Conservation (phyloP, 345 rosid genomes). For the Eucalyptus regnans region DNA sequence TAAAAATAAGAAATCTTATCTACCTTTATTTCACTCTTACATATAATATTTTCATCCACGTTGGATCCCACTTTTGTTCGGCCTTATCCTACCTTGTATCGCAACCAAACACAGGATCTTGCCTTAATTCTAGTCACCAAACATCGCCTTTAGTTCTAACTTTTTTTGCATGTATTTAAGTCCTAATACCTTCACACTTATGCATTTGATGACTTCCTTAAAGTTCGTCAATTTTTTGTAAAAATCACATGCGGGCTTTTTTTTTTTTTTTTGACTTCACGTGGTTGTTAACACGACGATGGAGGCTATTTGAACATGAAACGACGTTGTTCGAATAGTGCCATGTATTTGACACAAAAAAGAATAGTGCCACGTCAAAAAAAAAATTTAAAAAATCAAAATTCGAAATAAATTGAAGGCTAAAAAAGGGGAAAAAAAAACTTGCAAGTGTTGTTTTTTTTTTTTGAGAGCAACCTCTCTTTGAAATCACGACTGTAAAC, state of each 20-base stretch:
- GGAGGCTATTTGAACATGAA: not conserved
- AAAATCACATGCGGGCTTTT: not conserved
- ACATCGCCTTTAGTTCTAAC: not conserved
- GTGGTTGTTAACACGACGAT: not conserved
- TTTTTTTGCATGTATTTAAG: not conserved
- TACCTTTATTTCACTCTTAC: not conserved
- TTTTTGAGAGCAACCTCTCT: not conserved
- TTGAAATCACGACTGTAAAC: rapidly evolving
- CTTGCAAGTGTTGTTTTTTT: not conserved
- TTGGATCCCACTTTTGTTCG: rapidly evolving
- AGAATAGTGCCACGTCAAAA: not conserved
- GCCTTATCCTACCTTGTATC: not conserved
- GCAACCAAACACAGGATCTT: not conserved
- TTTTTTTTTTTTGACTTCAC: not conserved
- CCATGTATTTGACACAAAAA: not conserved
- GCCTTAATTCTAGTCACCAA: not conserved
- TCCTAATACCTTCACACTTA: not conserved
- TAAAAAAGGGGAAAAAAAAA: no score
- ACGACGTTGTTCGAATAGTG: not conserved
- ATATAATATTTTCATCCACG: not conserved
- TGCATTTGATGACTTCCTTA: not conserved
- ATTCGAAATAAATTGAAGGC: rapidly evolving
- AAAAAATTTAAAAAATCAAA: not conserved
- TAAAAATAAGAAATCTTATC: not conserved
- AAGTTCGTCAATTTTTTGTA: not conserved